phyloP scores from a whole-genome alignment of 768 basidiomycete genomes.

The Scleroderma citrinum region DNA sequence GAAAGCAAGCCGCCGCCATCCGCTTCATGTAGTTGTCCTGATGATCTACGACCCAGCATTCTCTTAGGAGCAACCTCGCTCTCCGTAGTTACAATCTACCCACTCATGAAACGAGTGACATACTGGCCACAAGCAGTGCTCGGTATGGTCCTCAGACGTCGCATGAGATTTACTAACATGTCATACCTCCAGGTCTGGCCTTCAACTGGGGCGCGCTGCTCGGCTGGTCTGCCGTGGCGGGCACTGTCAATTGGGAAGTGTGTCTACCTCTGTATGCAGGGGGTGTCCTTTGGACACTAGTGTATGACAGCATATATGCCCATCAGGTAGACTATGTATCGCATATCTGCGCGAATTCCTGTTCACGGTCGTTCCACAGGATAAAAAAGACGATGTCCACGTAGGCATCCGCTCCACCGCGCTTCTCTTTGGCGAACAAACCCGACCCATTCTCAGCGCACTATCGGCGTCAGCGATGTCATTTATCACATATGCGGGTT shows the following conservation, averaged over 20 bases:
- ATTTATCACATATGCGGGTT: constrained; percentile 71
- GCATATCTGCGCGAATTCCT: background rate
- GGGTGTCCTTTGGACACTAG: constrained; percentile 88
- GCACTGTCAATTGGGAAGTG: constrained; percentile 71
- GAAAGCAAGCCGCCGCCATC: background rate
- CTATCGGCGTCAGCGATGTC: constrained; percentile 73
- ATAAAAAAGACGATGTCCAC: constrained; percentile 84
- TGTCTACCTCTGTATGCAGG: constrained; percentile 88
- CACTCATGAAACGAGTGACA: constrained; percentile 95
- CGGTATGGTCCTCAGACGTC: constrained; percentile 42
- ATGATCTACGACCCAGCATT: constrained; percentile 48
- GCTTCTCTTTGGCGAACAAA: constrained; percentile 75
- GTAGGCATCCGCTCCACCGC: constrained; percentile 94
- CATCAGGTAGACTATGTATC: constrained; percentile 66
- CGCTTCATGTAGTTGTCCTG: background rate
- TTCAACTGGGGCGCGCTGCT: constrained; percentile 98
- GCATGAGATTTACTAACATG: background rate
- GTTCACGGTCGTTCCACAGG: constrained; percentile 39
- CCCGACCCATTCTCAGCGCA: constrained; percentile 66
- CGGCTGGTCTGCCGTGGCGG: constrained; percentile 93
- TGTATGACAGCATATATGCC: constrained; percentile 97
- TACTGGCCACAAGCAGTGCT: constrained; percentile 96
- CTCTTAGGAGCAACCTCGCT: constrained; percentile 88
- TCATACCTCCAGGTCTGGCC: constrained; percentile 58
- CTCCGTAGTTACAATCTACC: constrained; percentile 83